Conservation (phyloP, 257 asterid species). For the Primulina eburnea region DNA sequence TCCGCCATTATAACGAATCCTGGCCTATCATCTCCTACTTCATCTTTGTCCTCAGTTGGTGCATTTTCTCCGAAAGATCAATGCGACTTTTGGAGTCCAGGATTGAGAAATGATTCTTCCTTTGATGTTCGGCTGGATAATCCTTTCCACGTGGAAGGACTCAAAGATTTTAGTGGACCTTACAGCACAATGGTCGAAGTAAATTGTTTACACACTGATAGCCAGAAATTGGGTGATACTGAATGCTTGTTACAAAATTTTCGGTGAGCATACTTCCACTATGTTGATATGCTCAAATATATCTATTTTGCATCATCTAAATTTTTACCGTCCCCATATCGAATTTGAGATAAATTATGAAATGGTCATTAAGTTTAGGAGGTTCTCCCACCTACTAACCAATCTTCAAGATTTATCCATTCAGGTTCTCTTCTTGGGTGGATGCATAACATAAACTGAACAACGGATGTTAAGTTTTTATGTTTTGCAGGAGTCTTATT, state of each 20-base stretch:
- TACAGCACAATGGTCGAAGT: constrained; percentile 68
- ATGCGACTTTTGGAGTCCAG: constrained; percentile 51
- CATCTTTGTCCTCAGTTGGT: constrained; percentile 54
- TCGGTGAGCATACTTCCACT: constrained; percentile 31
- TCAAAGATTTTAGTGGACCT: constrained; percentile 64
- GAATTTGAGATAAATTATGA: background rate
- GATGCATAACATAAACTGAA: background rate
- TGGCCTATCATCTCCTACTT: constrained; percentile 55
- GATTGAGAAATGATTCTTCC: constrained; percentile 48
- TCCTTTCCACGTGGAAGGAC: constrained; percentile 58
- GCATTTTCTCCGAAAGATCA: constrained; percentile 57
- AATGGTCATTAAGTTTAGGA: background rate
- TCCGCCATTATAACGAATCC: constrained; percentile 40
- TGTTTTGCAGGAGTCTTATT: constrained; percentile 49
- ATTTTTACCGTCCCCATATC: background rate
- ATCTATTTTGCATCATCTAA: background rate
- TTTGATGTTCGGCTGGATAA: constrained; percentile 61
- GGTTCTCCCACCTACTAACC: background rate
- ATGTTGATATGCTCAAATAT: background rate
- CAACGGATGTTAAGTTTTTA: background rate
- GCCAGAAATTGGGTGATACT: constrained; percentile 44
- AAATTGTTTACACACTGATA: constrained; percentile 45
- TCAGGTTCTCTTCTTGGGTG: background rate
- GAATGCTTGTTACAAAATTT: constrained; percentile 51
- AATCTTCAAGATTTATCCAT: background rate